phyloP scores from a whole-genome alignment of 2,329 filamentous ascomycete species.

The Stylonectria norvegica region DNA sequence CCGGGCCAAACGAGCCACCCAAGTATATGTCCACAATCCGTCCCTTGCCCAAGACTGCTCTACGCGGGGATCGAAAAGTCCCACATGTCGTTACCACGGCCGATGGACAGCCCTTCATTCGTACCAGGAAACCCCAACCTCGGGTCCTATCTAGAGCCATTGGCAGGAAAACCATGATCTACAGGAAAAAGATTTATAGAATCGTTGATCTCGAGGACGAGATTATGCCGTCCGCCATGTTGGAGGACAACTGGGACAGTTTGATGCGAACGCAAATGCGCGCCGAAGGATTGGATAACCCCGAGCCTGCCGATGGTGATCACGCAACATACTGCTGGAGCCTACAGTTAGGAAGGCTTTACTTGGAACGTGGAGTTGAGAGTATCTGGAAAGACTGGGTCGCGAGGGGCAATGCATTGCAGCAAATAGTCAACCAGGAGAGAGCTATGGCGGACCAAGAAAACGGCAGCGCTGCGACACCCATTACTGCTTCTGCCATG shows the following conservation, averaged over 20 bases:
- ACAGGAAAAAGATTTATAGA: conserved; percentile 39
- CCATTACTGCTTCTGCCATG: no score
- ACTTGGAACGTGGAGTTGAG: conserved; percentile 32
- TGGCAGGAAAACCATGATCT: conserved; percentile 45
- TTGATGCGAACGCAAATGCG: conserved; percentile 30
- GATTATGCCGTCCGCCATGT: conserved; percentile 22
- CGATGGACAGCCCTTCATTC: conserved; percentile 60
- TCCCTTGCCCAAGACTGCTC: conserved; percentile 46
- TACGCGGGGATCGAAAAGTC: conserved; percentile 43
- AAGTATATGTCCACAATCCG: conserved; percentile 46
- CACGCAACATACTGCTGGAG: conserved; percentile 30
- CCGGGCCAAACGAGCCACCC: conserved; percentile 35
- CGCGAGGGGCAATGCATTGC: conserved; percentile 40
- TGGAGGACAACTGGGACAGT: conserved; percentile 51
- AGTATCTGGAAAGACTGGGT: conserved; percentile 36
- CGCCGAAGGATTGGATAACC: conserved; percentile 10
- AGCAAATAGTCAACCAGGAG: conserved; percentile 40
- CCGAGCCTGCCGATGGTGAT: conserved; percentile 5
- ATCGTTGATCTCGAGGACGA: conserved; percentile 41
- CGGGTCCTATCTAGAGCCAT: conserved; percentile 56
- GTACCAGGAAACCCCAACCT: conserved; percentile 64
- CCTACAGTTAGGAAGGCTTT: conserved; percentile 30
- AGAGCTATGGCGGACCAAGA: conserved; percentile 27
- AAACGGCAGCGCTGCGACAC: conserved; percentile 4
- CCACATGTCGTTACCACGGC: conserved; percentile 55